Evolutionary conservation across 192 early-diverging fungal genomes (phyloP).

Genomic region (Coemansia sp.): DNA sequence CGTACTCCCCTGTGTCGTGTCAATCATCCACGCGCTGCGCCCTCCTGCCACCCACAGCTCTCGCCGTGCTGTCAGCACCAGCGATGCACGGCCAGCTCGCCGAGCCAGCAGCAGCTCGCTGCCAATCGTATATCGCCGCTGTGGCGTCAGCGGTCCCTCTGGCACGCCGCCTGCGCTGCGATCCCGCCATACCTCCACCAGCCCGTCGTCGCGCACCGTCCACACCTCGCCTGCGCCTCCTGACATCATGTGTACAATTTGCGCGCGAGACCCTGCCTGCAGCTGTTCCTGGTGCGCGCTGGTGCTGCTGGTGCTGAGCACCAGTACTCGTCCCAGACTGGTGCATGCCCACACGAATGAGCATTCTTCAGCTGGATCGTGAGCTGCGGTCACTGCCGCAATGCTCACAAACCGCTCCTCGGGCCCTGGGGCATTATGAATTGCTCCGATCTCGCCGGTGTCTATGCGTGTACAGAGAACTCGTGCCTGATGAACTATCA

Average conservation of each 20-base stretch:
- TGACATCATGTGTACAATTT: slow-evolving; percentile 25
- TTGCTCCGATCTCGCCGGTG: slow-evolving; percentile 45
- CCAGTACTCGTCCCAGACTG: slow-evolving; percentile 33
- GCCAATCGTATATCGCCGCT: slow-evolving; percentile 33
- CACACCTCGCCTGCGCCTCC: slow-evolving; percentile 36
- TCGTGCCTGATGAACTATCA: slow-evolving; percentile 39
- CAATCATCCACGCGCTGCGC: slow-evolving; percentile 41
- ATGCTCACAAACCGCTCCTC: slow-evolving; percentile 51
- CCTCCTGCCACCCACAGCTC: slow-evolving; percentile 48
- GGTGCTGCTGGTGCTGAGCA: slow-evolving; percentile 25
- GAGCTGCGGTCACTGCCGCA: slow-evolving; percentile 30
- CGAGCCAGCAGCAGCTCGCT: slow-evolving; percentile 34
- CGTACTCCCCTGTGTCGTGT: slow-evolving; percentile 23
- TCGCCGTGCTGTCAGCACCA: slow-evolving; percentile 23
- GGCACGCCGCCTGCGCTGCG: slow-evolving; percentile 13
- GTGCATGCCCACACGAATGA: slow-evolving; percentile 41
- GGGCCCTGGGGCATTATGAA: slow-evolving; percentile 46
- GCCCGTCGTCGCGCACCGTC: slow-evolving; percentile 46
- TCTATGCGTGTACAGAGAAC: slow-evolving; percentile 49
- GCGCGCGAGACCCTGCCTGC: slow-evolving; percentile 10
- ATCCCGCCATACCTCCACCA: slow-evolving; percentile 40
- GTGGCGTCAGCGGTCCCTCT: slow-evolving; percentile 25
- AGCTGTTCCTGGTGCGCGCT: slow-evolving; percentile 26
- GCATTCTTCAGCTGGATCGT: slow-evolving; percentile 27
- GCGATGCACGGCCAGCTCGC: slow-evolving; percentile 12